These are phyloP conservation scores for Crucibulum laeve DNA, from an alignment of 768 basidiomycete genomes.

Conservation along the genomic window DNA sequence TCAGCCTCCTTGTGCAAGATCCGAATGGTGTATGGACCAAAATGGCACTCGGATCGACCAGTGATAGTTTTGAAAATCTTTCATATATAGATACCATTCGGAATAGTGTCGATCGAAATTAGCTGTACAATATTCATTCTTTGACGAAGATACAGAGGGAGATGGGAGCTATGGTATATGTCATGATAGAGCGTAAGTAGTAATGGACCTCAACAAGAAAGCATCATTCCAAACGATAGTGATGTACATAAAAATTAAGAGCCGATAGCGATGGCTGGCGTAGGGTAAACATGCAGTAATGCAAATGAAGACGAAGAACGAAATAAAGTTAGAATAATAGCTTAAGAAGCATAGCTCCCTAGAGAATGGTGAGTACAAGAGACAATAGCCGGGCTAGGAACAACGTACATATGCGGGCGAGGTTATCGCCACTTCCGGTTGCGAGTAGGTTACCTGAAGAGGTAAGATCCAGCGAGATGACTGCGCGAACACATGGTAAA, in stretches of 20 bases:
- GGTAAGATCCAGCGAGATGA: constrained; percentile 35
- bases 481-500: constrained; percentile 13
- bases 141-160: too few relatives aligned
- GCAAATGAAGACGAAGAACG: not conserved
- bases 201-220: too few relatives aligned
- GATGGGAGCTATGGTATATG: too few relatives aligned
- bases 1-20: constrained; percentile 51
- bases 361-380: not conserved
- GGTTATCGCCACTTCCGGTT: constrained; percentile 37
- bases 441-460: constrained; percentile 29
- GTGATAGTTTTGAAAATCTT: constrained; percentile 4
- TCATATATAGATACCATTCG: not conserved
- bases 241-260: too few relatives aligned
- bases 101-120: too few relatives aligned
- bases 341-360: constrained; percentile 1
- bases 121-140: too few relatives aligned
- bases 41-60: constrained; percentile 42
- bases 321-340: not conserved
- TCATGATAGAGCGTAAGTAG: too few relatives aligned
- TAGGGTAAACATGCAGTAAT: too few relatives aligned
- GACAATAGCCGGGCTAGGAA: not conserved
- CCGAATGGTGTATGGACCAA: constrained; percentile 54
- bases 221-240: too few relatives aligned
- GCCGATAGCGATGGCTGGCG: too few relatives aligned
- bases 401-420: constrained; percentile 36